Evolutionary conservation across 2,329 filamentous ascomycete genomes (phyloP), one percentile per base, ranked within the genome.

Genomic region (Juglanconis juglandina): DNA sequence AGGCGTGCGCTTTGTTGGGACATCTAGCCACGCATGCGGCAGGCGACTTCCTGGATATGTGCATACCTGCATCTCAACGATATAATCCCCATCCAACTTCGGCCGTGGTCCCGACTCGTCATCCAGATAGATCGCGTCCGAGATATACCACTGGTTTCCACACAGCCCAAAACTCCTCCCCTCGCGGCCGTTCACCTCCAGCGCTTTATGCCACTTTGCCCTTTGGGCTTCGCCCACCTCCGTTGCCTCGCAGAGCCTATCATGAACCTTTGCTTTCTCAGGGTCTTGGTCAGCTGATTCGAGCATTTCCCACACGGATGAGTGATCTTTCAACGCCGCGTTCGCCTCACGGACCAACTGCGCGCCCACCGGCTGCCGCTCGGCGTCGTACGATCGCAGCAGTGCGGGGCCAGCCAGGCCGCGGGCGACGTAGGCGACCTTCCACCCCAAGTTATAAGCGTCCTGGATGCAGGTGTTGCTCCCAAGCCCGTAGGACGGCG

Each of bases 21-120:
- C 73, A 67, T 81, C 77, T 7, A 85, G 69, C 82, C 82, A 85
- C 1, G 75, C 81, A 70, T 86, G 82, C 1, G 83, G 82, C 5
- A 84, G 67, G 10, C 81, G 72, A 24, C 76, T 74, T 5, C 83
- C 83, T 1, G 82, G 82, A 65, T 79, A 83, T 2, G 82, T 85
- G 41, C 72, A 72, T 46, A 73, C 67, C 58, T 79, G 70, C 47
- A 76, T 66, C 4, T 71, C 51, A 7, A 77, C 63, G 6, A 77
- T 70, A 0, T 69, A 67, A 61, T 81, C 75, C 32, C 70, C 63
- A n/a, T 58, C 47, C 4, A 51, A n/a, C 13, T 59, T n/a, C 2
- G 7, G 63, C 6, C 66, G 59, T 6, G 63, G 61, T 4, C 58
- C 65, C 3, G 57, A 47, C 58, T 72, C 70, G 55, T 70, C 68